phyloP scores from a whole-genome alignment of 106 monocot genomes.

The Dioscorea zingiberensis region DNA sequence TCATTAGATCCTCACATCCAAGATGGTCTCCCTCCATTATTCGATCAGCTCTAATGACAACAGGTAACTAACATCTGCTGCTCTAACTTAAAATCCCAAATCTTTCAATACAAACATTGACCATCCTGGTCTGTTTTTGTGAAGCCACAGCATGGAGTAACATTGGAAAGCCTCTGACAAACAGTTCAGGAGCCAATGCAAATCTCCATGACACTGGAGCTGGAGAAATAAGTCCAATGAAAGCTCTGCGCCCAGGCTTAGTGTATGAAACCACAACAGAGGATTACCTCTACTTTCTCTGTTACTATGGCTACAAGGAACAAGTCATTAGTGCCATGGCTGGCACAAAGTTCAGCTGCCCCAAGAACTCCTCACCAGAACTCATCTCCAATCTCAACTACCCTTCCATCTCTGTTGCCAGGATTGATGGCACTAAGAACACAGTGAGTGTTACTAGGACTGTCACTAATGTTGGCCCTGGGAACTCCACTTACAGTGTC shows the following conservation, averaged over 20 bases:
- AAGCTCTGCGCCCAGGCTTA: constrained; percentile 79
- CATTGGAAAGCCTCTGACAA: constrained; percentile 40
- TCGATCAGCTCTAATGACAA: constrained; percentile 93
- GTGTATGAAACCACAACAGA: constrained; percentile 66
- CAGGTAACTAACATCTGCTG: constrained; percentile 26
- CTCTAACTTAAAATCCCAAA: not conserved
- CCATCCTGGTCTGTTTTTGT: not conserved
- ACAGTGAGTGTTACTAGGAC: constrained; percentile 38
- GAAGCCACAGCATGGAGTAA: constrained; percentile 60
- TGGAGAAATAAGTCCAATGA: constrained; percentile 78
- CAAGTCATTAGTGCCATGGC: constrained; percentile 41
- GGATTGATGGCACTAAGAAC: constrained; percentile 16
- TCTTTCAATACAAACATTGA: not conserved
- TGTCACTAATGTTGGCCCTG: constrained; percentile 68
- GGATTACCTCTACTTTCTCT: constrained; percentile 76
- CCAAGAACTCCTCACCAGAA: constrained; percentile 29
- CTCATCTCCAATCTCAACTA: constrained; percentile 82
- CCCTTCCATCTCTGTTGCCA: constrained; percentile 72
- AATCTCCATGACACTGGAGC: constrained; percentile 81
- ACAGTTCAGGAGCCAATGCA: constrained; percentile 38
- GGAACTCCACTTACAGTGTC: constrained; percentile 49
- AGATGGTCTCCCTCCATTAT: constrained; percentile 93
- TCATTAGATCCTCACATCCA: constrained; percentile 61
- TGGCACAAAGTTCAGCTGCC: constrained; percentile 62
- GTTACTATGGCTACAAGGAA: constrained; percentile 83